Percentiles rank a stretch among this genome's conserved stretches.
Evolutionary conservation across 805 yeast species (phyloP).

Genomic region (Kuraishia cidri): DNA sequence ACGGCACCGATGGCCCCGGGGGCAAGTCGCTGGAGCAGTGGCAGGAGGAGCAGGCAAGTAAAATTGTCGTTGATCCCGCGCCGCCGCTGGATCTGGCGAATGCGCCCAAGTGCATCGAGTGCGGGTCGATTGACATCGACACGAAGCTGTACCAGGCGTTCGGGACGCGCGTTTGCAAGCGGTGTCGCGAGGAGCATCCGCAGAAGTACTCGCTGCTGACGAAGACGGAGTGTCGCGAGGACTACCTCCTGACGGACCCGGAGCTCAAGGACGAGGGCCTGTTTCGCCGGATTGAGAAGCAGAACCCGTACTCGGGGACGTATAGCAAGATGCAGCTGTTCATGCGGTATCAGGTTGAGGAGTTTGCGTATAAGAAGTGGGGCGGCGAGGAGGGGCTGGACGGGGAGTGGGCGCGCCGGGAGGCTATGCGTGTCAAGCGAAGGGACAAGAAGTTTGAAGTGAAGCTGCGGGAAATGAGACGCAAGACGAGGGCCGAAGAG

Average conservation of each 20-base stretch:
- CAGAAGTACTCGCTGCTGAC: constrained; percentile 88
- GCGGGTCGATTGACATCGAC: constrained; percentile 76
- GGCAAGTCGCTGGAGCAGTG: constrained; percentile 42
- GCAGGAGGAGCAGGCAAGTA: constrained; percentile 38
- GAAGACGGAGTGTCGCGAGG: constrained; percentile 91
- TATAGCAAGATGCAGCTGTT: constrained; percentile 91
- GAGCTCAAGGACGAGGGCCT: constrained; percentile 67
- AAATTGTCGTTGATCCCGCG: constrained; percentile 41
- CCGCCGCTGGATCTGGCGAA: constrained; percentile 66
- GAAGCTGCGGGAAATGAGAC: constrained; percentile 81
- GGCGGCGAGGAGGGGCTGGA: constrained; percentile 84
- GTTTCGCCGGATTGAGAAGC: constrained; percentile 74
- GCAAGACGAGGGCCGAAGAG: constrained; percentile 88
- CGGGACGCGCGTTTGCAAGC: constrained; percentile 66
- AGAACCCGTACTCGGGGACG: constrained; percentile 88
- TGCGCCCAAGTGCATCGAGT: constrained; percentile 81
- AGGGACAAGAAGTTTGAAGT: constrained; percentile 72
- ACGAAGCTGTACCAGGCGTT: constrained; percentile 63
- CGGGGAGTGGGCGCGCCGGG: constrained; percentile 85
- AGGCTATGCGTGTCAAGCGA: constrained; percentile 58
- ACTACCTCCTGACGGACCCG: constrained; percentile 88
- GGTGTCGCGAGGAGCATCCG: constrained; percentile 64
- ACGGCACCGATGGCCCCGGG: constrained; percentile 16
- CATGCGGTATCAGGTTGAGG: constrained; percentile 87
- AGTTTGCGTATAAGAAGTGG: constrained; percentile 91